Conservation (phyloP, 2,329 filamentous ascomycete species). For the Acrocalymma vagum region DNA sequence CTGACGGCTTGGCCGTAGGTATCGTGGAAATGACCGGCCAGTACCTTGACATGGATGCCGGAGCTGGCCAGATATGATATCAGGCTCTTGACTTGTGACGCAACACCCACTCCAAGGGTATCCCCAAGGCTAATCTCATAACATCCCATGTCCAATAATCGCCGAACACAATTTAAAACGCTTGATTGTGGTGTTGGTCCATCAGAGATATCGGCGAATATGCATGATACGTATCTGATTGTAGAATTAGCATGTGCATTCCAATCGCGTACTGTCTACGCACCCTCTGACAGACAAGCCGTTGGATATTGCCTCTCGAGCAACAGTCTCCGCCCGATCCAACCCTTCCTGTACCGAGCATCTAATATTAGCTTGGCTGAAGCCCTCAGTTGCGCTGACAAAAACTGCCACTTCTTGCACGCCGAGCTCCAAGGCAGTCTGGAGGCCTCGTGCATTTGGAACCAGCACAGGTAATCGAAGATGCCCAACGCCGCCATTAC, state of each 20-base stretch:
- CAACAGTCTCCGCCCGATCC: constrained; percentile 42
- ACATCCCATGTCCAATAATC: constrained; percentile 31
- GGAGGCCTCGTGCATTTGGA: constrained; percentile 54
- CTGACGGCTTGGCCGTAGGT: constrained; percentile 38
- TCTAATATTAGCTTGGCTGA: constrained; percentile 54
- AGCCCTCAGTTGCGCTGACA: constrained; percentile 52
- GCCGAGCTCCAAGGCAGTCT: constrained; percentile 63
- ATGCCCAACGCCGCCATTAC: too few species aligned
- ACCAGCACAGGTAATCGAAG: constrained; percentile 50
- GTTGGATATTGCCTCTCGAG: constrained; percentile 28
- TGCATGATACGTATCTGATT: constrained; percentile 45
- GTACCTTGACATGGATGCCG: constrained; percentile 20
- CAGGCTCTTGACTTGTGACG: constrained; percentile 38
- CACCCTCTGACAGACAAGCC: constrained; percentile 41
- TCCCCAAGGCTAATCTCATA: constrained; percentile 37
- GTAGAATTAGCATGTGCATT: too few species aligned
- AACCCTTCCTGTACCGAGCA: constrained; percentile 51
- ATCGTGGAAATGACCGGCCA: constrained; percentile 40
- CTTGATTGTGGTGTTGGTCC: constrained; percentile 26
- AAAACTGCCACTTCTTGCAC: constrained; percentile 53
- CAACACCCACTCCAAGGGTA: constrained; percentile 29
- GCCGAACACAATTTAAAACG: constrained; percentile 25
- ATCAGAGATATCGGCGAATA: constrained; percentile 52
- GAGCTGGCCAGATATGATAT: constrained; percentile 42
- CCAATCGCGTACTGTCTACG: constrained; percentile 5